Percentiles rank a stretch among this genome's conserved stretches.
phyloP scores from a whole-genome alignment of 129 eudicot species.

The Flaveria brownii region DNA sequence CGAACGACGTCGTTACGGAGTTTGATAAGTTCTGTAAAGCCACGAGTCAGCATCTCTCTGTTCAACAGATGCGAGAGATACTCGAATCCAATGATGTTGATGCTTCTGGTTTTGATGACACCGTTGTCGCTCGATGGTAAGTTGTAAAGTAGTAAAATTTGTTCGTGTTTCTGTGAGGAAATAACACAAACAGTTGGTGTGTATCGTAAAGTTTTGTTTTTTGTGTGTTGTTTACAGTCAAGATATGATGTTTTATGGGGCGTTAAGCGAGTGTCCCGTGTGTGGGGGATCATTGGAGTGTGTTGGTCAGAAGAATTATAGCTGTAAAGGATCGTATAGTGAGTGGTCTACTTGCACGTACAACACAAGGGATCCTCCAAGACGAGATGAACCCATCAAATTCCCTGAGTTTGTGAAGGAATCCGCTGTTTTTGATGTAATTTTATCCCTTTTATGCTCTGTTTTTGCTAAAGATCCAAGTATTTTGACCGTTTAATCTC shows the following conservation, averaged over 20 bases:
- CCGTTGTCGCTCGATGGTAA: conserved; percentile 70
- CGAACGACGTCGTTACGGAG: conserved; percentile 29
- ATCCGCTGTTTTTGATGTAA: conserved; percentile 59
- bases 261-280: conserved; percentile 53
- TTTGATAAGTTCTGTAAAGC: conserved; percentile 65
- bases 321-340: conserved; percentile 59
- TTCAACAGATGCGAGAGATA: conserved; percentile 68
- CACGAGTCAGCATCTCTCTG: conserved; percentile 57
- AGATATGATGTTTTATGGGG: conserved; percentile 77
- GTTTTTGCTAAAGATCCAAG: not conserved
- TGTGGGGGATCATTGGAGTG: conserved; percentile 57
- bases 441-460: not conserved
- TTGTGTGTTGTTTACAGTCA: conserved; percentile 39
- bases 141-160: not conserved
- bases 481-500: not conserved
- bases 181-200: conserved; percentile 9
- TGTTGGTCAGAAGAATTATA: conserved; percentile 33
- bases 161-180: not conserved
- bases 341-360: conserved; percentile 86
- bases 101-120: conserved; percentile 50
- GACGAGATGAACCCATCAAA: conserved; percentile 46
- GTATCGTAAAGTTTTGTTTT: not conserved
- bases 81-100: conserved; percentile 58
- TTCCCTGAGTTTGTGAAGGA: conserved; percentile 58
- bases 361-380: conserved; percentile 54